Evolutionary conservation across 495 filamentous ascomycete species (phyloP).

Genomic region (Penicillium robsamsonii): DNA sequence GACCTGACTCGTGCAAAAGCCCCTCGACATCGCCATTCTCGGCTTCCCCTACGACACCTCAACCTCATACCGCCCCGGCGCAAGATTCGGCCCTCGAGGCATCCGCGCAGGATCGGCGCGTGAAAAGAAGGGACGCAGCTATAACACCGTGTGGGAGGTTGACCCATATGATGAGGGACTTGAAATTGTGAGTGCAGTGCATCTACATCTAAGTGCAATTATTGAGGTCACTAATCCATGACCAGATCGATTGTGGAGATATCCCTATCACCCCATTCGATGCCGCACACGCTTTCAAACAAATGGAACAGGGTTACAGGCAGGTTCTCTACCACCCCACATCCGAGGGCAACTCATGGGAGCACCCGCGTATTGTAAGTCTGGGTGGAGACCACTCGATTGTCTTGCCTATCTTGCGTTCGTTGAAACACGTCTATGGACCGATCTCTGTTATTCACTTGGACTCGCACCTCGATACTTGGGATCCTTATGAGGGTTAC

Average conservation of each 20-base stretch:
- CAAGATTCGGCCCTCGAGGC: slow-evolving; percentile 65
- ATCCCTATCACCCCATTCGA: slow-evolving; percentile 58
- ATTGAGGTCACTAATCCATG: not conserved
- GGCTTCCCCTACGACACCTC: slow-evolving; percentile 38
- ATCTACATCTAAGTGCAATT: not conserved
- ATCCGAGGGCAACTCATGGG: slow-evolving; percentile 15
- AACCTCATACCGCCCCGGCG: slow-evolving; percentile 64
- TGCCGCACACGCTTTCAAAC: slow-evolving; percentile 57
- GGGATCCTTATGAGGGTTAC: slow-evolving; percentile 43
- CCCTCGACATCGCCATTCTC: slow-evolving; percentile 24
- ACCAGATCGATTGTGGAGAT: slow-evolving; percentile 58
- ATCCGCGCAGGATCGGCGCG: slow-evolving; percentile 59
- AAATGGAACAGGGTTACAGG: slow-evolving; percentile 54
- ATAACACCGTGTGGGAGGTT: slow-evolving; percentile 34
- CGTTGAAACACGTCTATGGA: slow-evolving; percentile 53
- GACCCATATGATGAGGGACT: slow-evolving; percentile 56
- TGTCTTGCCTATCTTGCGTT: slow-evolving; percentile 56
- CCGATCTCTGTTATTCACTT: slow-evolving; percentile 58
- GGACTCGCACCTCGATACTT: slow-evolving; percentile 58
- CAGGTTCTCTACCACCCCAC: slow-evolving; percentile 32
- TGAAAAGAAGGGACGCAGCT: slow-evolving; percentile 29
- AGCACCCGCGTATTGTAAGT: slow-evolving; percentile 46
- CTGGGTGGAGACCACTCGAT: slow-evolving; percentile 65
- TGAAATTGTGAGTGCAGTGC: slow-evolving; percentile 28
- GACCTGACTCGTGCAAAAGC: not conserved